Conservation (phyloP, 139 green algal genomes). For the Chlamydomonas urium region DNA sequence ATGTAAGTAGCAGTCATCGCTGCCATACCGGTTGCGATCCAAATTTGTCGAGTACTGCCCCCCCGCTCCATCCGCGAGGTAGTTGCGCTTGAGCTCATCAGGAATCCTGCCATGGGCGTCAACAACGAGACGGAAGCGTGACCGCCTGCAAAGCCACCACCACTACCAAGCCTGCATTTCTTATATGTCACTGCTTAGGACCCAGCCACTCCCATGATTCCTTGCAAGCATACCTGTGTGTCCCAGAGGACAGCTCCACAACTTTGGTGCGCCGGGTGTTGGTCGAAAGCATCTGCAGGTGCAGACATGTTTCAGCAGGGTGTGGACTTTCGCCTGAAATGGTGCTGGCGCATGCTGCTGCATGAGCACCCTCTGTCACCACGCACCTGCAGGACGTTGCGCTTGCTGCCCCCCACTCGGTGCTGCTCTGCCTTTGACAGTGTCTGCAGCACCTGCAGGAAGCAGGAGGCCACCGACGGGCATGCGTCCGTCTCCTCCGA, state of each 20-base stretch:
- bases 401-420: slow-evolving; percentile 21
- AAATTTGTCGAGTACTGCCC: slow-evolving; percentile 92
- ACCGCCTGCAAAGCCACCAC: background rate
- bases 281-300: slow-evolving; percentile 37
- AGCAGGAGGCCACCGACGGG: slow-evolving; percentile 84
- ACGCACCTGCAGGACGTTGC: slow-evolving; percentile 76
- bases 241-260: slow-evolving; percentile 81
- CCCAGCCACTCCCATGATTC: no score
- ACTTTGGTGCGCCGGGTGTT: slow-evolving; percentile 94
- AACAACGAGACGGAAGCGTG: background rate
- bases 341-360: no score
- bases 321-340: no score
- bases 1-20: slow-evolving; percentile 92
- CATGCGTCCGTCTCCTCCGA: slow-evolving; percentile 89
- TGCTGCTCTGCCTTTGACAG: slow-evolving; percentile 67
- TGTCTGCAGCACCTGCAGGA: slow-evolving; percentile 80
- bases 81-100: slow-evolving; percentile 86
- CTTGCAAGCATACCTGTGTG: slow-evolving; percentile 60
- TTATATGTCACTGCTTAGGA: no score
- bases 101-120: slow-evolving; percentile 83
- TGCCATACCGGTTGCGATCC: slow-evolving; percentile 93
- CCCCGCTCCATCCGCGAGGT: slow-evolving; percentile 68
- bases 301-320: background rate
- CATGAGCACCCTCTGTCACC: background rate
- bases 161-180: background rate